These are phyloP conservation scores for Fusarium veterinarium DNA, from an alignment of 2,329 filamentous ascomycete genomes.

Conservation along the genomic window DNA sequence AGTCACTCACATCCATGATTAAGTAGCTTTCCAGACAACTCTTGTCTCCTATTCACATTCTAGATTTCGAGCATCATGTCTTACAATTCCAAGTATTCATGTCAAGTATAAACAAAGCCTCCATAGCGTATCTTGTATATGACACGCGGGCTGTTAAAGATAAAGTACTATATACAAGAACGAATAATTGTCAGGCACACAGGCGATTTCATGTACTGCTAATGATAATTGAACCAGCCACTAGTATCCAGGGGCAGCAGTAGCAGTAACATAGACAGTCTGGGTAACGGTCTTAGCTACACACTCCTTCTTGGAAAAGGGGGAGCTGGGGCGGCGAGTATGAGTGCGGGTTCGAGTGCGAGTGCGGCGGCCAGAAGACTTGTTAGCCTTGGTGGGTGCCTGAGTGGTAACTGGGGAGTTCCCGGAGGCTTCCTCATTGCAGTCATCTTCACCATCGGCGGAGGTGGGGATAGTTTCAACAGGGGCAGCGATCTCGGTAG, in stretches of 20 bases:
- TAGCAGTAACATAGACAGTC: constrained; percentile 43
- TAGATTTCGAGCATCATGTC: neutral
- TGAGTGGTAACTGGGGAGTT: neutral
- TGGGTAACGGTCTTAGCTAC: constrained; percentile 30
- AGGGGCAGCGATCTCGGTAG: neutral
- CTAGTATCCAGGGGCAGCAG: constrained; percentile 17
- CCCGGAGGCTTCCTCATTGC: constrained; percentile 14
- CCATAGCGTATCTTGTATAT: neutral
- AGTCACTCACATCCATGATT: neutral
- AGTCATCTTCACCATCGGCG: constrained; percentile 13
- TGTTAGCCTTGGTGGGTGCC: constrained; percentile 13
- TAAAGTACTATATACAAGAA: constrained; percentile 26
- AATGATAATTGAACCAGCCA: neutral
- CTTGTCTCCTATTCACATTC: neutral
- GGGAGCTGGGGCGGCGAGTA: constrained; percentile 20
- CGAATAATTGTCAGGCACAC: neutral
- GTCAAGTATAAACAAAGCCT: neutral
- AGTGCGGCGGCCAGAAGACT: constrained; percentile 19
- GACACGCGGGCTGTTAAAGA: neutral
- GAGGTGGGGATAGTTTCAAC: neutral
- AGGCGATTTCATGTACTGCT: neutral
- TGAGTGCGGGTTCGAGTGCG: constrained; percentile 19
- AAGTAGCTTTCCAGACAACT: neutral
- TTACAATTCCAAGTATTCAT: neutral
- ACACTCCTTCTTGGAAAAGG: constrained; percentile 23